Base-by-base conservation (phyloP, 2,329 filamentous ascomycete species). In the Cadophora sp. region DNA sequence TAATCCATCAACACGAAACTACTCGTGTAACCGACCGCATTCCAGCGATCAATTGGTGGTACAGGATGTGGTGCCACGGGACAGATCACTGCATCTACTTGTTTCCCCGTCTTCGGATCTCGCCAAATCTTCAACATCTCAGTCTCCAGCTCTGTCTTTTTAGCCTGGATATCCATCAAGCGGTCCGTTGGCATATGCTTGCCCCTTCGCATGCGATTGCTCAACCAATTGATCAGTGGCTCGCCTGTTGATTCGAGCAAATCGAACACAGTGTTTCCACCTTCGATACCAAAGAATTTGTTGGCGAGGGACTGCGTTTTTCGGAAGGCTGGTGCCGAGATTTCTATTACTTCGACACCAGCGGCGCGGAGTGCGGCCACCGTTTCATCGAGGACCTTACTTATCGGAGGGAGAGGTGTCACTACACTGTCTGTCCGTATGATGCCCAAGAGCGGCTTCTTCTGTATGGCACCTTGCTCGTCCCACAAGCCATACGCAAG, bases 51-150 rank as follows among this genome's bases (percentile, higher is more conserved):
- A 65, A 89, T 84, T 11, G 84, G 82, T 0, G 88, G 86, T 0
- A 89, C 83, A 0, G 89, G 87, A 76, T 91, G 89, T 1, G 88
- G 87, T 16, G 88, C 88, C 0, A 90, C 81, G 0, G 89, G 89
- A 69, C 84, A 87, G 65, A 91, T 83, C 62, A 91, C 84, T 0
- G 87, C 87, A 79, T 91, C 89, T 8, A 91, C 79, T 4, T 75
- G 77, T 56, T 76, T 75, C 43, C 81, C 79, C 16, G 80, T 78
- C 63, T 78, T 74, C 8, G 76, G 73, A 73, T 81, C 76, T 69
- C 80, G 82, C 88, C 89, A 91, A 64, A 91, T 83, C 29, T 83
- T 78, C 62, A 87, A 71, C 76, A 89, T 85, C 59, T 85, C 81
- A n/a, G 79, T 83, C 70, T 89, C 85, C 8, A 91, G 73, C 16